A percentile compares a stretch with the other conserved stretches of the same genome.
Evolutionary conservation across 2,329 filamentous ascomycete genomes (phyloP).

Genomic region (Pseudocercospora musae): DNA sequence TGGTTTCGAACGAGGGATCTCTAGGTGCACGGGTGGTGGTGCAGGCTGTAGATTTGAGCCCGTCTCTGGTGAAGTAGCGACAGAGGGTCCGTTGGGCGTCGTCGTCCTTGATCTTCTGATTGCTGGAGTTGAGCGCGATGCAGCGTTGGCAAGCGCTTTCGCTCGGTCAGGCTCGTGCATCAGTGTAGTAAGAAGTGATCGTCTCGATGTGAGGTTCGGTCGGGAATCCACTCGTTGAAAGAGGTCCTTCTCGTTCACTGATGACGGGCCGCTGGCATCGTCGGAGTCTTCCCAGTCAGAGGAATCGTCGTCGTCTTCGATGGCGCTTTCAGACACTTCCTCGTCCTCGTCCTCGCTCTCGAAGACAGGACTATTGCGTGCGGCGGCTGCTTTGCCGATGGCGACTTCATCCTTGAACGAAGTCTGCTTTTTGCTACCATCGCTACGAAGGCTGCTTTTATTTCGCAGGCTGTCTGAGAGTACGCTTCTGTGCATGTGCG

Average conservation of each 20-base stretch:
- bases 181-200: constrained; percentile 85
- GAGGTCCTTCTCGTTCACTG: constrained; percentile 66
- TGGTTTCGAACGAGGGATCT: constrained; percentile 66
- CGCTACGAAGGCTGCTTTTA: constrained; percentile 38
- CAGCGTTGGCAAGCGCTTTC: constrained; percentile 64
- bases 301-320: constrained; percentile 55
- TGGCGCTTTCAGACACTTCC: constrained; percentile 73
- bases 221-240: constrained; percentile 92
- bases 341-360: constrained; percentile 59
- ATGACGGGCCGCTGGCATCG: constrained; percentile 73
- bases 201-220: constrained; percentile 76
- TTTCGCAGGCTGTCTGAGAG: constrained; percentile 53
- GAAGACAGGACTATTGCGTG: constrained; percentile 59
- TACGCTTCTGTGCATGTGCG: constrained; percentile 57
- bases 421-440: constrained; percentile 66
- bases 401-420: constrained; percentile 77
- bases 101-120: constrained; percentile 60
- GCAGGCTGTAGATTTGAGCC: constrained; percentile 32
- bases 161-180: constrained; percentile 77
- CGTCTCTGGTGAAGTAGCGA: constrained; percentile 55
- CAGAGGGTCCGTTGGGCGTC: constrained; percentile 66
- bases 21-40: constrained; percentile 29
- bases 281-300: constrained; percentile 59
- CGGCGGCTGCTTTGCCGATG: constrained; percentile 54
- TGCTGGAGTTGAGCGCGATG: constrained; percentile 54